Evolutionary conservation across 176 grass and related monocot species (phyloP), one percentile per base, ranked within the genome.

Genomic region (Pharus latifolius): DNA sequence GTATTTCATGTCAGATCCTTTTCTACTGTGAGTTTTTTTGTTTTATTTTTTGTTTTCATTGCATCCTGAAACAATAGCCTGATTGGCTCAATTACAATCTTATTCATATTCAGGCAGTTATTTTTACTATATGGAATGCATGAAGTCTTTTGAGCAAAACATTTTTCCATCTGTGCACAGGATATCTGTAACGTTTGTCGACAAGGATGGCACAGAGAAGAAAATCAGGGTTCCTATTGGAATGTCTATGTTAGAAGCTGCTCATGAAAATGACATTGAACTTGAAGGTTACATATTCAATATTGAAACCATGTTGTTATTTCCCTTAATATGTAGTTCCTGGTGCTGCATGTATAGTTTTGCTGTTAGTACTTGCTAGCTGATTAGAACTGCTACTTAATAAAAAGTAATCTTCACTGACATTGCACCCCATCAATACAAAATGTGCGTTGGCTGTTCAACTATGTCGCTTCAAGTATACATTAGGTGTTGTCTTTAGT

Each of bases 201-300:
- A 88, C 54, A 88, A 93, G 53, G 78, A 93, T 72, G 95, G 95
- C 1, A 72, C 88, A 67, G 87, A 93, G 73, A 90, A 83, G 42
- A 37, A 85, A 70, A 79, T 98, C 56, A 75, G 88, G 67, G 95
- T 93, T 88, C 90, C 84, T 65, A 66, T 98, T 76, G 90, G 95
- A 85, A 98, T 93, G 90, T 98, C 90, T 25, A 93, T 98, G 84
- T 70, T 97, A 77, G 94, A 97, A 68, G 89, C 78, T 62, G 89
- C 90, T 78, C 87, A 94, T 83, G 95, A 98, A 77, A 98, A 98
- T 78, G 87, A 98, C 68, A 88, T 93, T 75, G 90, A 98, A 64
- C 87, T 98, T 49, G 90, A 98, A 94, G 90, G 84, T 97, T 78
- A 33, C 29, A 38, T 45, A 41, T 34, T 42, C 9, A 43, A 44